These are phyloP conservation scores for Cydonia oblonga DNA, from an alignment of 331 rosid genomes.

Conservation along the genomic window DNA sequence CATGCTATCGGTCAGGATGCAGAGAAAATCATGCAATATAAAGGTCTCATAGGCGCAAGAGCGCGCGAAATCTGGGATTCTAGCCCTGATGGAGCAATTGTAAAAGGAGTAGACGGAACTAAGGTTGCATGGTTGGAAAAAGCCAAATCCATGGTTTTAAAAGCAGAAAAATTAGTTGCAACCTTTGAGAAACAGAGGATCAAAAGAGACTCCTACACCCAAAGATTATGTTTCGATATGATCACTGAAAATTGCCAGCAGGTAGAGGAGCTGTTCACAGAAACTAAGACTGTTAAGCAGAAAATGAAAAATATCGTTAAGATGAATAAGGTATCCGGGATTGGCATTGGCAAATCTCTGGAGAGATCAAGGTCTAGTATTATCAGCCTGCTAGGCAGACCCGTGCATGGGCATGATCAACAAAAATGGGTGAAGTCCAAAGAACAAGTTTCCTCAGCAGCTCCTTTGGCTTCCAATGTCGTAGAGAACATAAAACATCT, in stretches of 20 bases:
- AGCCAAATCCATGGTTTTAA: not conserved
- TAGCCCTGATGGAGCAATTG: not conserved
- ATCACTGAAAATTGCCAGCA: not conserved
- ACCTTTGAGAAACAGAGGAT: not conserved
- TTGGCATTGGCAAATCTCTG: not conserved
- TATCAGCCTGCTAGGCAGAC: not conserved
- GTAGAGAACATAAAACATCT: not conserved
- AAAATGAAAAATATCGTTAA: not conserved
- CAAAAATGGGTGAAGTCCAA: not conserved
- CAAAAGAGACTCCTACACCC: not conserved
- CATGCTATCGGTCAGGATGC: slow-evolving; percentile 8
- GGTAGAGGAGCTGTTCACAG: not conserved
- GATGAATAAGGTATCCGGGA: not conserved
- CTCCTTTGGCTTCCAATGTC: not conserved
- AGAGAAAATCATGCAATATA: not conserved
- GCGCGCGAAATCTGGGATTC: slow-evolving; percentile 4
- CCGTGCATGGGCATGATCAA: not conserved
- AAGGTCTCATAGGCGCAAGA: not conserved
- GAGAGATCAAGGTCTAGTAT: slow-evolving; percentile 1
- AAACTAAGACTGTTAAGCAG: not conserved
- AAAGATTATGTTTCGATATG: not conserved
- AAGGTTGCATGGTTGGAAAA: slow-evolving; percentile 11
- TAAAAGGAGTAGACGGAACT: not conserved
- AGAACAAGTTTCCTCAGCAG: not conserved
- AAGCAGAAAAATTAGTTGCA: not conserved